Percentiles rank a stretch among this genome's conserved stretches.
These are phyloP conservation scores for Mentha longifolia DNA, from an alignment of 257 asterid genomes.

Conservation along the genomic window DNA sequence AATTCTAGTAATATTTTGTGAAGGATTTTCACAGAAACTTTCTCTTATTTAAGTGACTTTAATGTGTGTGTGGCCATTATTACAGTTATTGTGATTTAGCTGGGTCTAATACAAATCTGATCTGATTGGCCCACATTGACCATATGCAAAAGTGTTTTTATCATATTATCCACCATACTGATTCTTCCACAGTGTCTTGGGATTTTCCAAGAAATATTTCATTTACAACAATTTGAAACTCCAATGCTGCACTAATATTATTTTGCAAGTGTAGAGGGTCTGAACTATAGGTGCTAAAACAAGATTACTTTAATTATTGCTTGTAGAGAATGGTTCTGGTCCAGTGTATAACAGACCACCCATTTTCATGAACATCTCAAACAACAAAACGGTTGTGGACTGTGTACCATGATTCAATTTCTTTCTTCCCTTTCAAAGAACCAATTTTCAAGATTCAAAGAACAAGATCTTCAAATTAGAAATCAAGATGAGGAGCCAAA, in stretches of 20 bases:
- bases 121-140: background rate
- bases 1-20: background rate
- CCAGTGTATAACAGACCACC: background rate
- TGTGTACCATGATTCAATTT: background rate
- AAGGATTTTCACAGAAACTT: background rate
- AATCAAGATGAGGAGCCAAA: background rate
- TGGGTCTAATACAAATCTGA: background rate
- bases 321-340: background rate
- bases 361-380: background rate
- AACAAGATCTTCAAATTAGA: background rate
- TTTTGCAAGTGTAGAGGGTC: background rate
- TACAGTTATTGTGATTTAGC: constrained; percentile 11
- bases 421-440: background rate
- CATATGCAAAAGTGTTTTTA: background rate
- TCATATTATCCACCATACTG: background rate
- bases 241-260: background rate
- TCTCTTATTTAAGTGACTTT: constrained; percentile 7
- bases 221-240: background rate
- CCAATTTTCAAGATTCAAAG: background rate
- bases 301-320: background rate
- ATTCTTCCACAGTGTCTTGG: background rate
- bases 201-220: background rate
- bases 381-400: background rate
- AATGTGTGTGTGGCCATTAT: background rate
- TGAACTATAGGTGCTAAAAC: background rate